Conservation (phyloP, 345 rosid species). For the Gossypium rotundifolium region DNA sequence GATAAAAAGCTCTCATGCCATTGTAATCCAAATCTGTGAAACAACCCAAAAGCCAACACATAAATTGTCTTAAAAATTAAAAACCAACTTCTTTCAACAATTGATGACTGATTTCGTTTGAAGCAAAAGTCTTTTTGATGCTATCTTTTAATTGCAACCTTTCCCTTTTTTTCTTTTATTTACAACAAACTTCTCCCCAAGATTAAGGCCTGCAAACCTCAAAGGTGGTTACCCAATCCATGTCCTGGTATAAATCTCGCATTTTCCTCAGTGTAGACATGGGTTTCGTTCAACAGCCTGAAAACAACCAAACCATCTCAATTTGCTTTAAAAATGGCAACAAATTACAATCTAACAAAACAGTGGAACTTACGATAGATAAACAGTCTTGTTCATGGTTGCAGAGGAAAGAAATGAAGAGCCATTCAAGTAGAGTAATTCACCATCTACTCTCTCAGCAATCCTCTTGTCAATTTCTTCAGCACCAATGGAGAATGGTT, state of each 20-base stretch:
- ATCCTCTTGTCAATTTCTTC: slow-evolving; percentile 69
- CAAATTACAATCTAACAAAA: neutral
- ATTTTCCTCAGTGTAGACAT: slow-evolving; percentile 81
- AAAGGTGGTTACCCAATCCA: slow-evolving; percentile 63
- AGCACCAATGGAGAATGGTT: slow-evolving; percentile 51
- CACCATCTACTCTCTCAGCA: slow-evolving; percentile 60
- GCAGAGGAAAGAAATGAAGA: slow-evolving; percentile 73
- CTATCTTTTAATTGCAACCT: neutral
- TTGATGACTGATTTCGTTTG: slow-evolving; percentile 2
- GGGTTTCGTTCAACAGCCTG: slow-evolving; percentile 86
- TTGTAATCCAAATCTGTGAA: neutral
- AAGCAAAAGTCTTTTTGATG: neutral
- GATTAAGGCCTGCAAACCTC: slow-evolving; percentile 19
- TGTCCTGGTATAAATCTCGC: slow-evolving; percentile 94
- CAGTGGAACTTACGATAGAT: slow-evolving; percentile 51
- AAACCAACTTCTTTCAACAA: slow-evolving; percentile 3
- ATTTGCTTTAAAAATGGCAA: neutral
- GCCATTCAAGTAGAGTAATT: slow-evolving; percentile 70
- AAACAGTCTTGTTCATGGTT: slow-evolving; percentile 76
- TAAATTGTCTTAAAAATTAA: neutral
- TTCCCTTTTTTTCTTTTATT: neutral
- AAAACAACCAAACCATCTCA: slow-evolving; percentile 5
- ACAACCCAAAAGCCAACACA: neutral
- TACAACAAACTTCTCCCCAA: neutral
- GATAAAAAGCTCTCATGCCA: neutral